Evolutionary conservation across 2,329 filamentous ascomycete species (phyloP).

Genomic region (Bipolaris sorokiniana): DNA sequence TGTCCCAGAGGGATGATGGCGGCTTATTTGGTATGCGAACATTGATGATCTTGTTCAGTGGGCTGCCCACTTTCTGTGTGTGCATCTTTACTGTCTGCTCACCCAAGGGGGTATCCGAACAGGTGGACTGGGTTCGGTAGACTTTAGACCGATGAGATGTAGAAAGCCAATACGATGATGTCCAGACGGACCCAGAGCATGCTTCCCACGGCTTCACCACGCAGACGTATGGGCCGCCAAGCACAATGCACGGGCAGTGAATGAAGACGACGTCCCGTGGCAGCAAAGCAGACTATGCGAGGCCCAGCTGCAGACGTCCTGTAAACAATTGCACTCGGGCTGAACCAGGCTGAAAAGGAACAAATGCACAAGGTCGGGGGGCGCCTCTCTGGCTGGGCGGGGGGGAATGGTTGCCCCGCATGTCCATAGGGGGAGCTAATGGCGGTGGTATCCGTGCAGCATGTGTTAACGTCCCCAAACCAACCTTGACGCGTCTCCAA

Average conservation of each 20-base stretch:
- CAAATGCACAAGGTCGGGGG: slow-evolving; percentile 5
- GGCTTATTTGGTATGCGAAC: slow-evolving; percentile 45
- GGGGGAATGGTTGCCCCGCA: slow-evolving; percentile 32
- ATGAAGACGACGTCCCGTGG: slow-evolving; percentile 4
- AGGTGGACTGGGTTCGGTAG: background rate
- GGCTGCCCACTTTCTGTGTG: slow-evolving; percentile 12
- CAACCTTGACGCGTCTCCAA: slow-evolving; percentile 33
- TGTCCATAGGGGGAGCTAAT: slow-evolving; percentile 26
- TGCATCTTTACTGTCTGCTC: slow-evolving; percentile 9
- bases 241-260: slow-evolving; percentile 19
- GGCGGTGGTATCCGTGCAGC: slow-evolving; percentile 32
- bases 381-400: slow-evolving; percentile 22
- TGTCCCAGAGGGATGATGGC: slow-evolving; percentile 45
- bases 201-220: slow-evolving; percentile 11
- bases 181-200: slow-evolving; percentile 11
- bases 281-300: slow-evolving; percentile 8
- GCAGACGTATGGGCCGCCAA: slow-evolving; percentile 19
- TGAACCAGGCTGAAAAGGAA: slow-evolving; percentile 6
- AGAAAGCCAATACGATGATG: slow-evolving; percentile 20
- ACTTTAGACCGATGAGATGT: background rate
- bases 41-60: slow-evolving; percentile 38
- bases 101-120: background rate
- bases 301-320: background rate
- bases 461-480: slow-evolving; percentile 16
- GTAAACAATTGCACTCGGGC: slow-evolving; percentile 1